Conservation (phyloP, 2,329 filamentous ascomycete genomes). For the Aureobasidium leucospermi region DNA sequence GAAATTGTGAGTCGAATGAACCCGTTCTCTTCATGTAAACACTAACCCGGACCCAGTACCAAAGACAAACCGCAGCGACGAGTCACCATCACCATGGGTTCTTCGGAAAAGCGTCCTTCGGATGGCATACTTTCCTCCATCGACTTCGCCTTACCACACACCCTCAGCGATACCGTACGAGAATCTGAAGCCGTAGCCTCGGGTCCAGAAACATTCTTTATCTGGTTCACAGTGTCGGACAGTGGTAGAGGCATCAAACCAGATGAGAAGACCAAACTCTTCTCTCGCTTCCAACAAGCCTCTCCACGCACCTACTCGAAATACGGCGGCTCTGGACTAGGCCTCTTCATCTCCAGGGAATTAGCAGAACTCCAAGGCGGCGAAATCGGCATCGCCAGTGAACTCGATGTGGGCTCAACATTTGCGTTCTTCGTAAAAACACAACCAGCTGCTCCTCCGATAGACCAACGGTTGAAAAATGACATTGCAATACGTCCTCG, state of each 20-base stretch:
- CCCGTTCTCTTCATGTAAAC: neutral
- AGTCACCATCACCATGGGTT: constrained; percentile 18
- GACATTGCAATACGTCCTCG: neutral
- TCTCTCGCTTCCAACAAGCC: constrained; percentile 63
- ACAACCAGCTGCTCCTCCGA: constrained; percentile 24
- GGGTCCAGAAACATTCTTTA: constrained; percentile 14
- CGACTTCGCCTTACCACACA: constrained; percentile 16
- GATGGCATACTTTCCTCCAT: constrained; percentile 19
- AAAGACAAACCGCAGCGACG: constrained; percentile 16
- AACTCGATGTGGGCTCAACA: constrained; percentile 52
- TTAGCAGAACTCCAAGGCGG: constrained; percentile 65
- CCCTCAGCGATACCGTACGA: constrained; percentile 15
- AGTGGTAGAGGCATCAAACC: constrained; percentile 31
- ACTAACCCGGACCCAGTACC: constrained; percentile 11
- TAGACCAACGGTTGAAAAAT: neutral
- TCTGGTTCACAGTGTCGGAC: constrained; percentile 19
- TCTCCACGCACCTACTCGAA: constrained; percentile 59
- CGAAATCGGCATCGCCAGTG: constrained; percentile 57
- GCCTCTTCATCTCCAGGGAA: constrained; percentile 60
- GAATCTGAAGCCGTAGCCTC: constrained; percentile 11
- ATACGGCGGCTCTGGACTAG: constrained; percentile 63
- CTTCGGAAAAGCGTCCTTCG: constrained; percentile 15
- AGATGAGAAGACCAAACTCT: constrained; percentile 42
- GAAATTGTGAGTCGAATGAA: constrained; percentile 17
- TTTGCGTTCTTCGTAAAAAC: constrained; percentile 62